phyloP scores from a whole-genome alignment of 805 yeast species.

The Ogataea parapolymorpha region DNA sequence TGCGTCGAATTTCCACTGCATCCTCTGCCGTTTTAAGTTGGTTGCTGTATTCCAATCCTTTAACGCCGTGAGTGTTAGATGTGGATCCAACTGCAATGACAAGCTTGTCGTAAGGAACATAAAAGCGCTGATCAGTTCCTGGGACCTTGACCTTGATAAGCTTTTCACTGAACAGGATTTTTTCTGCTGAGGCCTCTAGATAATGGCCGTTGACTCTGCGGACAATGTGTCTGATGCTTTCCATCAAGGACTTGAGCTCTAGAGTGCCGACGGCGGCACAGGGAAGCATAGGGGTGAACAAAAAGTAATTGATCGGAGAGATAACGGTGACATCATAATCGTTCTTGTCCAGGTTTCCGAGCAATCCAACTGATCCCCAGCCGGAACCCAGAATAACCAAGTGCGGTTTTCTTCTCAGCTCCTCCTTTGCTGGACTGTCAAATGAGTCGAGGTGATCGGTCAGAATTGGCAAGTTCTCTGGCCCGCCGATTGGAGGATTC shows the following conservation, averaged over 20 bases:
- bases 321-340: slow-evolving; percentile 64
- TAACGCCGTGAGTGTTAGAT: slow-evolving; percentile 67
- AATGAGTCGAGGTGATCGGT: slow-evolving; percentile 54
- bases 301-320: slow-evolving; percentile 65
- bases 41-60: slow-evolving; percentile 60
- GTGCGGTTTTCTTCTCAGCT: slow-evolving; percentile 47
- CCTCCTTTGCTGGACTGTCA: slow-evolving; percentile 47
- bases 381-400: slow-evolving; percentile 66
- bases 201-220: slow-evolving; percentile 54
- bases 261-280: slow-evolving; percentile 70
- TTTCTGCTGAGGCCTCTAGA: slow-evolving; percentile 59
- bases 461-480: slow-evolving; percentile 65
- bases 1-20: slow-evolving; percentile 52
- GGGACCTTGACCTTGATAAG: slow-evolving; percentile 53
- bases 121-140: slow-evolving; percentile 46
- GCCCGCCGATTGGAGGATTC: slow-evolving; percentile 60
- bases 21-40: slow-evolving; percentile 66
- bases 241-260: slow-evolving; percentile 60
- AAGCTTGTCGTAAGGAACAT: slow-evolving; percentile 69
- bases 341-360: slow-evolving; percentile 48
- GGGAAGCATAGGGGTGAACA: slow-evolving; percentile 68
- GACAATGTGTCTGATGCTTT: slow-evolving; percentile 59
- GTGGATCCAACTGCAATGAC: slow-evolving; percentile 69
- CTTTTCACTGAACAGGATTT: slow-evolving; percentile 52
- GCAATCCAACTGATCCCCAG: slow-evolving; percentile 65